Base-by-base conservation (phyloP, 495 filamentous ascomycete genomes). In the Penicillium pulvis region DNA sequence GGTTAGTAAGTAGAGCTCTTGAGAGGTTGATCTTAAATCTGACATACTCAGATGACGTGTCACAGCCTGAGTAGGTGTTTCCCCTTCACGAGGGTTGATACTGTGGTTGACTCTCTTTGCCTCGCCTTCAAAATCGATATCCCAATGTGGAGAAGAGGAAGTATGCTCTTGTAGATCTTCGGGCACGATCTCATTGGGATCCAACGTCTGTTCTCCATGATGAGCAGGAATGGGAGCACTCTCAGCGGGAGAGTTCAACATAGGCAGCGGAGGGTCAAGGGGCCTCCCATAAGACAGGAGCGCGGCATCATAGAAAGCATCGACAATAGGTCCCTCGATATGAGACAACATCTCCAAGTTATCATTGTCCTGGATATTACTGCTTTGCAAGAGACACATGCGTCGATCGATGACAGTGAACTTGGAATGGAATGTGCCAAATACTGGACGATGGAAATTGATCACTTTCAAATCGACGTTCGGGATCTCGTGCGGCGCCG, bases 301-400 rank as follows among this genome's bases (percentile, higher is more conserved):
- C 5, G 85, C 85, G 53, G 83, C 83, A 57, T 93, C 90, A 60
- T 90, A 92, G 36, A 93, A 64, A 3, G 82, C 81, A 65, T 92
- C 88, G 1, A 92, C 88, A 58, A 91, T 87, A 0, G 88, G 85
- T 0, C 90, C 90, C 67, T 93, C 88, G 12, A 92, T 62, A 35
- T 89, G 87, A n/a, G 82, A 73, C 79, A 91, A 83, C 90, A 93
- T 93, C 73, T 91, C 88, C 44, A 90, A 39, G 58, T 91, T 91
- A 58, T 89, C 86, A 54, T 89, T 90, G 57, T 90, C 88, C 75
- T 87, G 84, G 49, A 92, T 87, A 59, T 92, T 92, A 65, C 89
- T 90, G 73, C 88, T 91, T 69, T 87, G 84, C 4, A 91, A 59
- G 1, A 89, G 71, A 2, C 82, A 89, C 35, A 87, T 76, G 59